Base-by-base conservation (phyloP, 2,329 filamentous ascomycete genomes). In the Ophiosphaerella herpotricha region DNA sequence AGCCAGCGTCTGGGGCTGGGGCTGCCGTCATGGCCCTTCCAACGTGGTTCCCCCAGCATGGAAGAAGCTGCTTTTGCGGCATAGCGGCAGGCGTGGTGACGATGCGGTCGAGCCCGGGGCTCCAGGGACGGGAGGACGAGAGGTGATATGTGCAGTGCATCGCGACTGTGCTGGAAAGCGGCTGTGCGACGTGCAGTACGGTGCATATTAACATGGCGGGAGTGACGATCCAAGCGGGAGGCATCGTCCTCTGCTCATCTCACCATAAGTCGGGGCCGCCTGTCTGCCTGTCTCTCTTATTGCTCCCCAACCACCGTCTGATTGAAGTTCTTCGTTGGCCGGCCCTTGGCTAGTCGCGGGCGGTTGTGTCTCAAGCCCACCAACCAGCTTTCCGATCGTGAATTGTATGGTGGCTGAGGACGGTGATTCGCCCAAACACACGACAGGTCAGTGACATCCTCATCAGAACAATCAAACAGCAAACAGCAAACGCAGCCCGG, bases 191-290 rank as follows among this genome's bases (percentile, higher is more conserved):
- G 46, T 61, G 59, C 58, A 57, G 49, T 26, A 39, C 14, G 7
- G 43, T 47, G 54, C 55, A 62, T 64, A 70, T 67, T 67, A 66
- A 57, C 59, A 58, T 55, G 55, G 55, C 54, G 33, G 43, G 46
- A 49, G 54, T 38, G 46, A 54, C 50, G 46, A 55, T 61, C 18
- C 18, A 21, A 32, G 50, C 38, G 48, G 46, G 39, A 31, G 47
- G 35, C 44, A 21, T 26, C 16, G 11, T 18, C 9, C 32, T 35
- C 14, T 18, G 13, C 42, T 33, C n/a, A 36, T 7, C 18, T 14
- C 4, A 12, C n/a, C 18, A 14, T 18, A 36, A 16, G 34, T 18
- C 34, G 14, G n/a, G 34, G 4, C 6, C 31, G 37, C 18, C 16
- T 26, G 26, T 29, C 7, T 29, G 26, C 11, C 26, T 29, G 26